phyloP scores from a whole-genome alignment of 2,329 filamentous ascomycete genomes.

The Cladophialophora bantiana region DNA sequence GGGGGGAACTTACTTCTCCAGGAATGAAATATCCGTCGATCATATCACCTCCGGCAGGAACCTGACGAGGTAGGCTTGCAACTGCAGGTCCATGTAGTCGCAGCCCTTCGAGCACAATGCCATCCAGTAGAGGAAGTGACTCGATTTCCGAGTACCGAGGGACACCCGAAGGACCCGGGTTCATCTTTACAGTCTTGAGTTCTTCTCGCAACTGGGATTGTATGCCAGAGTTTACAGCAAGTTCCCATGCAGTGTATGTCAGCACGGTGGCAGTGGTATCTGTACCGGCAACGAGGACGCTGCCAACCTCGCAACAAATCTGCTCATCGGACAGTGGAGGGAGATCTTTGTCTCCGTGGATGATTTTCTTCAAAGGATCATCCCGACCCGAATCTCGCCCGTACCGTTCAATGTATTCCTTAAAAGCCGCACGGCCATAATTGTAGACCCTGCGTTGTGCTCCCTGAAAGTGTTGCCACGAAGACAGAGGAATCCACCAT shows the following conservation, averaged over 20 bases:
- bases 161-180: not conserved
- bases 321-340: slow-evolving; percentile 10
- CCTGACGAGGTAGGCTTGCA: slow-evolving; percentile 12
- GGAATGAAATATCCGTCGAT: slow-evolving; percentile 15
- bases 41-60: slow-evolving; percentile 1
- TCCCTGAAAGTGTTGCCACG: slow-evolving; percentile 17
- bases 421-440: slow-evolving; percentile 4
- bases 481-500: slow-evolving; percentile 10
- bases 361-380: slow-evolving; percentile 14
- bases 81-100: slow-evolving; percentile 11
- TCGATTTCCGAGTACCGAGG: slow-evolving; percentile 8
- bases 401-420: slow-evolving; percentile 13
- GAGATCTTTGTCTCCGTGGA: slow-evolving; percentile 20
- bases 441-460: slow-evolving; percentile 5
- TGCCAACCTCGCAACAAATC: slow-evolving; percentile 12
- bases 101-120: slow-evolving; percentile 10
- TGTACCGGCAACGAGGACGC: slow-evolving; percentile 14
- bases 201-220: slow-evolving; percentile 8
- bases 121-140: slow-evolving; percentile 14
- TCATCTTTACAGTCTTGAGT: not conserved
- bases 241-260: slow-evolving; percentile 15
- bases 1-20: slow-evolving; percentile 4
- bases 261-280: slow-evolving; percentile 18
- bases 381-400: slow-evolving; percentile 12
- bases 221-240: not conserved